These are phyloP conservation scores for Gracilariopsis chorda DNA, from an alignment of 23 red algal species.

Conservation along the genomic window DNA sequence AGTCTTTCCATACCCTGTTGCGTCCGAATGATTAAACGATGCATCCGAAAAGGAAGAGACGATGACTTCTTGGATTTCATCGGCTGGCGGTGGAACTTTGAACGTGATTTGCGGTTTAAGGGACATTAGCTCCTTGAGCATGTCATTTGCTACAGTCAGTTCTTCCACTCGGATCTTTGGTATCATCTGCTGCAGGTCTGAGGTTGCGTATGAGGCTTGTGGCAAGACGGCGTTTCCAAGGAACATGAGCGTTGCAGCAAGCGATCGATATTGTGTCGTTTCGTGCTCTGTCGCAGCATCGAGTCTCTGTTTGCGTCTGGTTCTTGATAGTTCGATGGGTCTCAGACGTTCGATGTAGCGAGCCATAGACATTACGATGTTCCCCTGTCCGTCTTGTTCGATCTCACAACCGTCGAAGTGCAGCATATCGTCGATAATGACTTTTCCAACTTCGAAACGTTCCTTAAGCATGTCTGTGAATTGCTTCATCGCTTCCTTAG, in stretches of 20 bases:
- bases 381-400: neutral
- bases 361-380: conserved; percentile 2
- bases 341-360: neutral
- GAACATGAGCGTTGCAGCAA: neutral
- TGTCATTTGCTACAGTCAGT: neutral
- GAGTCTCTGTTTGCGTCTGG: neutral
- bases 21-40: neutral
- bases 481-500: neutral
- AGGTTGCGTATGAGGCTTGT: neutral
- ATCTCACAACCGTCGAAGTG: conserved; percentile 34
- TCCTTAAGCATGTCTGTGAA: neutral
- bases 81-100: neutral
- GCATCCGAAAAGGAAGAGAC: neutral
- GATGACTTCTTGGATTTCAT: neutral
- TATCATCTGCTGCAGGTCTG: neutral
- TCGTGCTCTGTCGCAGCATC: neutral
- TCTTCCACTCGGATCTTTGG: neutral
- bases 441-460: conserved; percentile 8
- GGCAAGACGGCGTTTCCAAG: neutral
- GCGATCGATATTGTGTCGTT: neutral
- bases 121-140: neutral
- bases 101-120: neutral
- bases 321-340: neutral
- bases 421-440: neutral
- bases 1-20: neutral